Conservation (phyloP, 257 asterid species). For the Henckelia pumila region DNA sequence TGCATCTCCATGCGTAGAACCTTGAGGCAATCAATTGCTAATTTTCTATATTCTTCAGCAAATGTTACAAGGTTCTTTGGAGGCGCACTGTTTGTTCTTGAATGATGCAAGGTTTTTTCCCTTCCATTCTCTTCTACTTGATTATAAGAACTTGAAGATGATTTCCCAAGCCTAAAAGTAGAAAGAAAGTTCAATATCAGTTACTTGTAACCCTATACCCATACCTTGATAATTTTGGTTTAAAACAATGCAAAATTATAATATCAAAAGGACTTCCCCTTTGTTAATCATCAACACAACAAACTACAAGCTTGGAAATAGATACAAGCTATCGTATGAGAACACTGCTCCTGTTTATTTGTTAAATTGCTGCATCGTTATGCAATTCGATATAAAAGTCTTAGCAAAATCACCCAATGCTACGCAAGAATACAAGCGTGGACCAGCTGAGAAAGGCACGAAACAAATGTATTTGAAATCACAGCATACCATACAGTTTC, state of each 20-base stretch:
- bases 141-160: slow-evolving; percentile 54
- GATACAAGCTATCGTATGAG: slow-evolving; percentile 5
- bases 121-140: slow-evolving; percentile 58
- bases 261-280: background rate
- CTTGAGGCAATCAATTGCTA: slow-evolving; percentile 95
- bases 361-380: background rate
- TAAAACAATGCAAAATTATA: slow-evolving; percentile 10
- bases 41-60: slow-evolving; percentile 91
- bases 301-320: slow-evolving; percentile 9
- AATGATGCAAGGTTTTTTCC: slow-evolving; percentile 45
- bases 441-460: slow-evolving; percentile 9
- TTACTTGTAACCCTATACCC: slow-evolving; percentile 4
- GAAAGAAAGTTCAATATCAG: slow-evolving; percentile 23
- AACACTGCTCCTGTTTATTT: slow-evolving; percentile 15
- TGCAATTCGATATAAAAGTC: slow-evolving; percentile 3
- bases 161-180: slow-evolving; percentile 66
- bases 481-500: slow-evolving; percentile 7
- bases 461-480: slow-evolving; percentile 3
- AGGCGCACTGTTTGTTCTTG: slow-evolving; percentile 59
- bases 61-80: slow-evolving; percentile 76
- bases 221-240: background rate
- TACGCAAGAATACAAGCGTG: slow-evolving; percentile 12
- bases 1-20: slow-evolving; percentile 96
- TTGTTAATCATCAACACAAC: background rate
- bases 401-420: slow-evolving; percentile 9